phyloP scores from a whole-genome alignment of 371 early-diverging fungal genomes.

The Mortierella sp. region DNA sequence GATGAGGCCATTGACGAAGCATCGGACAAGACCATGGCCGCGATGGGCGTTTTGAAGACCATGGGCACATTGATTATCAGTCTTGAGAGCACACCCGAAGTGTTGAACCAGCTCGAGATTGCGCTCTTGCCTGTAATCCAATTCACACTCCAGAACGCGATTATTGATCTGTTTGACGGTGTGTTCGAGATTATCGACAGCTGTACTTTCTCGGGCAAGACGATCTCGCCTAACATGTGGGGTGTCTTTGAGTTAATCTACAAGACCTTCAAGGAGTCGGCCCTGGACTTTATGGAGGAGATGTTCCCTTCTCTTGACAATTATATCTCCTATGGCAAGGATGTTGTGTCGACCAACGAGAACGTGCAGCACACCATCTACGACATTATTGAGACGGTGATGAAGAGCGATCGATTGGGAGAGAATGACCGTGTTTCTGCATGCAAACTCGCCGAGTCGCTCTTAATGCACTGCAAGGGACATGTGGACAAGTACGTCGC shows the following conservation, averaged over 20 bases:
- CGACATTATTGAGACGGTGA: slow-evolving; percentile 76
- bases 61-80: slow-evolving; percentile 84
- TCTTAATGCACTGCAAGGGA: slow-evolving; percentile 83
- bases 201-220: slow-evolving; percentile 81
- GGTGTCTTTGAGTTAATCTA: slow-evolving; percentile 80
- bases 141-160: slow-evolving; percentile 76
- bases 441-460: slow-evolving; percentile 81
- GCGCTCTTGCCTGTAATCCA: slow-evolving; percentile 78
- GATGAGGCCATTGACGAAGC: slow-evolving; percentile 62
- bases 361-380: slow-evolving; percentile 74
- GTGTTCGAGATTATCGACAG: slow-evolving; percentile 91
- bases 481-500: slow-evolving; percentile 72
- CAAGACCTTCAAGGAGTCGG: slow-evolving; percentile 78
- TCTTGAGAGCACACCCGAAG: slow-evolving; percentile 76
- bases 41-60: slow-evolving; percentile 92
- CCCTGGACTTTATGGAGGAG: slow-evolving; percentile 83
- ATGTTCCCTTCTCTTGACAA: slow-evolving; percentile 89
- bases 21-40: slow-evolving; percentile 90
- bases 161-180: slow-evolving; percentile 83
- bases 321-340: slow-evolving; percentile 85
- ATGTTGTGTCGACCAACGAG: slow-evolving; percentile 69
- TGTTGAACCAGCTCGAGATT: slow-evolving; percentile 75
- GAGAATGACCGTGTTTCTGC: slow-evolving; percentile 82
- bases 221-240: slow-evolving; percentile 89
- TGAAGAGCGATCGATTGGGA: slow-evolving; percentile 74